These are phyloP conservation scores for Castanopsis chinensis DNA, from an alignment of 306 rosid species.

Conservation along the genomic window DNA sequence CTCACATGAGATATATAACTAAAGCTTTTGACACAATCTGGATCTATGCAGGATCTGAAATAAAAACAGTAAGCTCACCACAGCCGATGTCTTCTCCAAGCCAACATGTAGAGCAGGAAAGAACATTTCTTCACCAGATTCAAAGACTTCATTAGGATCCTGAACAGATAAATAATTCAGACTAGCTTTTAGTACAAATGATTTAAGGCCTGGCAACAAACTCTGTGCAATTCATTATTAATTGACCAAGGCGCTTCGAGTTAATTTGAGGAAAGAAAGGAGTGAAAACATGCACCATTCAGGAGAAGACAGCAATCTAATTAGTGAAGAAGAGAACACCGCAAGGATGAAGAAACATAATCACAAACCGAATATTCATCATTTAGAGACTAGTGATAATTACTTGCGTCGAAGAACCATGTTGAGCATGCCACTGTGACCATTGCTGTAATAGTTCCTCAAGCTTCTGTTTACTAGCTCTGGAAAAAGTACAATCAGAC, in stretches of 20 bases:
- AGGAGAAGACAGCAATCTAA: neutral
- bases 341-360: neutral
- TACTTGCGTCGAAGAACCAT: conserved; percentile 54
- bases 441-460: conserved; percentile 81
- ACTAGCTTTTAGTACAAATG: neutral
- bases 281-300: neutral
- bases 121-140: conserved; percentile 86
- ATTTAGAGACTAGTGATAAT: neutral
- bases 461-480: conserved; percentile 85
- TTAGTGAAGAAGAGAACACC: neutral
- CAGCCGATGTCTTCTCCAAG: conserved; percentile 57
- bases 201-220: neutral
- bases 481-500: conserved; percentile 34
- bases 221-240: neutral
- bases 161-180: conserved; percentile 37
- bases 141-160: conserved; percentile 60
- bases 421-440: conserved; percentile 93
- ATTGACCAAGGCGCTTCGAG: neutral
- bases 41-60: conserved; percentile 18
- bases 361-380: conserved; percentile 10
- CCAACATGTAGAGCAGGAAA: conserved; percentile 85
- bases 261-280: neutral
- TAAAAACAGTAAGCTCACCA: conserved; percentile 62
- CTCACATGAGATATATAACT: neutral
- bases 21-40: conserved; percentile 11